Base-by-base conservation (phyloP, 2,329 filamentous ascomycete species). In the Hortaea werneckii region DNA sequence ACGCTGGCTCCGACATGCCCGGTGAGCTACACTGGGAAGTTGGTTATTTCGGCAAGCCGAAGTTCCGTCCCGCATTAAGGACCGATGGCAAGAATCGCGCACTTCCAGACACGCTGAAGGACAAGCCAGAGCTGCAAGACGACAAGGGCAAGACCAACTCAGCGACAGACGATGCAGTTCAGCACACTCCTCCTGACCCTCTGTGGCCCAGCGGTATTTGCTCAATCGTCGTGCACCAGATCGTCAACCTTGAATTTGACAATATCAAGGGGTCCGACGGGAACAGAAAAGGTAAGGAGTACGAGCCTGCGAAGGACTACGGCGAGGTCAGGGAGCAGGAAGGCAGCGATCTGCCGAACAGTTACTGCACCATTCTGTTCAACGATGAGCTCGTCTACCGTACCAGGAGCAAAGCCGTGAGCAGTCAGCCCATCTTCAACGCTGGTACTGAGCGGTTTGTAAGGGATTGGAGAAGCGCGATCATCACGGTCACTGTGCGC, bases 21-120 rank as follows among this genome's bases (percentile, higher is more conserved):
- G 90, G 92, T 28, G 83, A 95, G 60, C 75, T 98, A 35, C 82
- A 94, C 61, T 96, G 90, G 90, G 90, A 95, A 64, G 87, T 96
- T 40, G 92, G 90, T 5, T 96, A 85, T 69, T 96, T 95, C 57
- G 82, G 83, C 56, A 95, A 95, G 69, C 87, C 89, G 1, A 80
- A 88, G 54, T 88, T 95, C 68, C 78, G 90, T 44, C 79, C 82
- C 51, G 87, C 87, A 9, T 74, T 96, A 40, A 78, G 87, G 37
- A 95, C 88, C 0, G 85, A 94, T 60, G 90, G 90, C 38, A 87
- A 87, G 67, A 85, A 95, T 62, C 75, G 80, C 48, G 82, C 77
- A 48, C 73, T 95, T 3, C 87, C 87, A 2, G 75, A 82, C 47
- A 77, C 80, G 46, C 76, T 95, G 29, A 79, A 79, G 48, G 77